Conservation (phyloP, 371 early-diverging fungal genomes). For the Nosema muscidifuracis region DNA sequence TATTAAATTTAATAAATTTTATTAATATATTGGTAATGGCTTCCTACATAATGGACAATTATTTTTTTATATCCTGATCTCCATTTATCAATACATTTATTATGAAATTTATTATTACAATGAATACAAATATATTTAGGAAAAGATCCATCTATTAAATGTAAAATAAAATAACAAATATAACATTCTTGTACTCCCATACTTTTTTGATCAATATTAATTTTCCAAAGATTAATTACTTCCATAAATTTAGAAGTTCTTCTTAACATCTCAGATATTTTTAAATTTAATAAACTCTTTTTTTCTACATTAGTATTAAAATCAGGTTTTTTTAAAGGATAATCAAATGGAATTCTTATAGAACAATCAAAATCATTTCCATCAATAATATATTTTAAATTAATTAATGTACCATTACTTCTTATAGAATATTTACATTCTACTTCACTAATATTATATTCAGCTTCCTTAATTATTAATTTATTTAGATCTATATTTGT, state of each 20-base stretch:
- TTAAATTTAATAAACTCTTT: conserved; percentile 29
- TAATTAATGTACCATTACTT: conserved; percentile 11
- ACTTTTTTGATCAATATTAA: conserved; percentile 47
- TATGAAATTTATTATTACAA: conserved; percentile 60
- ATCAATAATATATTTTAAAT: conserved; percentile 4
- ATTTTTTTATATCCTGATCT: conserved; percentile 30
- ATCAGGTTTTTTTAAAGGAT: conserved; percentile 26
- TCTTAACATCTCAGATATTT: conserved; percentile 45
- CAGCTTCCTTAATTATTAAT: neutral
- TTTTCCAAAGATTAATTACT: conserved; percentile 54
- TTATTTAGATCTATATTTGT: neutral
- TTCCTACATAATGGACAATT: conserved; percentile 58
- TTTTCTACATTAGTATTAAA: conserved; percentile 27
- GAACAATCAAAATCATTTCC: conserved; percentile 1
- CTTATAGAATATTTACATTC: neutral
- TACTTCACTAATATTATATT: neutral
- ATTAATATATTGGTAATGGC: neutral
- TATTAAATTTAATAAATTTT: neutral
- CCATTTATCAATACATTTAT: conserved; percentile 55
- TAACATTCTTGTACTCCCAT: conserved; percentile 55
- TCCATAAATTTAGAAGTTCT: conserved; percentile 56
- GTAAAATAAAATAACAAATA: conserved; percentile 61
- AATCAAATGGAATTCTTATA: conserved; percentile 13
- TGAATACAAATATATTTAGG: conserved; percentile 46
- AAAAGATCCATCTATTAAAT: conserved; percentile 46